Evolutionary conservation across 495 filamentous ascomycete species (phyloP), one percentile per base, ranked within the genome.

Genomic region (Lasiosphaeria ovina): DNA sequence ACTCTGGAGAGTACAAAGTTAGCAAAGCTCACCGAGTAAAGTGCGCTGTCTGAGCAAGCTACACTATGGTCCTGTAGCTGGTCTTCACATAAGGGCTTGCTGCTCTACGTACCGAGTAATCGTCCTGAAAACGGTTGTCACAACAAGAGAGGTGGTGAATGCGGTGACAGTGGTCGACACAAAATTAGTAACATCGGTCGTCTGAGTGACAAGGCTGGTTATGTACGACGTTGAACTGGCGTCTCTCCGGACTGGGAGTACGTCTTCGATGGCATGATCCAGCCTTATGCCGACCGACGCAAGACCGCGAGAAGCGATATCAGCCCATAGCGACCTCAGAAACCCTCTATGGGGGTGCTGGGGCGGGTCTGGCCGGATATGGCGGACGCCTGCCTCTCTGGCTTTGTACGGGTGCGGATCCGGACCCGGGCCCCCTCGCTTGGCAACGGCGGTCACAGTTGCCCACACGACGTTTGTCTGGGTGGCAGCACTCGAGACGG

Each of bases 391-490:
- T 24, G 1, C 24, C 24, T 24, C 24, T 24, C 24, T 24, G 24
- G 24, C 24, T 0, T 24, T 0, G 24, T 24, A 24, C 24, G 24
- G 24, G 24, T 24, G 2, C 24, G 24, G 24, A 24, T 24, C 24
- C 24, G 24, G 24, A 2, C 24, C 24, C 24, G 44, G 12, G 44
- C 12, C 12, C 12, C 16, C 11, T n/a, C 44, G 44, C 16, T 47
- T 60, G 12, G 53, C 64, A 33, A 60, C 42, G 0, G 48, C 51
- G 5, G 69, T 68, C 10, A 50, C 50, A 2, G 66, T 70, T 24
- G 53, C 54, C 67, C 67, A 70, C 14, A 67, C 38, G 14, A 67
- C 48, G 14, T 67, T 58, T 0, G 65, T 72, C 53, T 70, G 69
- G 3, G 69, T 72, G 2, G 55, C 65, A 12, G 66, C 63, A 35